These are phyloP conservation scores for Davidsoniella virescens DNA, from an alignment of 2,329 filamentous ascomycete genomes.

Conservation along the genomic window DNA sequence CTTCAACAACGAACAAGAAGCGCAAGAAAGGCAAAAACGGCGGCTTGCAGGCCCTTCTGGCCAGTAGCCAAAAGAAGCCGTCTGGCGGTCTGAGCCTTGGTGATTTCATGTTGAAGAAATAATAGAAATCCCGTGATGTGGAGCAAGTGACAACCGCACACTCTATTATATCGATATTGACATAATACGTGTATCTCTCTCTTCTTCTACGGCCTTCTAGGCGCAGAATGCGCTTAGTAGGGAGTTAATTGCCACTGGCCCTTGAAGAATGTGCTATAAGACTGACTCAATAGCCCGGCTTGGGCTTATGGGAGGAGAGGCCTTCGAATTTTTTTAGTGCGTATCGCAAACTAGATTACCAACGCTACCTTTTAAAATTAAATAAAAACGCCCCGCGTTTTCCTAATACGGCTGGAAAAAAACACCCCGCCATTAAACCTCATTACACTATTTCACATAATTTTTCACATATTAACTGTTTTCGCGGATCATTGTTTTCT, in stretches of 20 bases:
- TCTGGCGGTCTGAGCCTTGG: slow-evolving; percentile 30
- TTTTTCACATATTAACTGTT: background rate
- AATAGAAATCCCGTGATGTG: background rate
- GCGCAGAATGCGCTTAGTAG: background rate
- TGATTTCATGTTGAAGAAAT: slow-evolving; percentile 33
- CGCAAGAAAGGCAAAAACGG: slow-evolving; percentile 48
- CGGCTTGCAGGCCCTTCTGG: slow-evolving; percentile 48
- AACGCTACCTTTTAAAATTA: background rate
- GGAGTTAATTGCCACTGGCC: no score
- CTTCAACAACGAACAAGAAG: slow-evolving; percentile 40
- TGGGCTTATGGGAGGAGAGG: background rate
- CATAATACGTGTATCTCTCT: background rate
- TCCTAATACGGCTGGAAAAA: background rate
- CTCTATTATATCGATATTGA: background rate
- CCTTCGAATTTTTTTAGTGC: slow-evolving; percentile 7
- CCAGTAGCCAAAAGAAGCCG: slow-evolving; percentile 27
- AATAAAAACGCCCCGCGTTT: slow-evolving; percentile 9
- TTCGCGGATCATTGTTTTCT: background rate
- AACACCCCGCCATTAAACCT: slow-evolving; percentile 12
- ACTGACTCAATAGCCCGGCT: background rate
- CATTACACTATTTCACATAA: slow-evolving; percentile 16
- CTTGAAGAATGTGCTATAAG: background rate
- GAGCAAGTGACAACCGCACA: no score
- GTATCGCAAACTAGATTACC: background rate
- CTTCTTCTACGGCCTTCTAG: background rate